Evolutionary conservation across 495 filamentous ascomycete genomes (phyloP), one percentile per base, ranked within the genome.

Genomic region (Parathielavia appendiculata): DNA sequence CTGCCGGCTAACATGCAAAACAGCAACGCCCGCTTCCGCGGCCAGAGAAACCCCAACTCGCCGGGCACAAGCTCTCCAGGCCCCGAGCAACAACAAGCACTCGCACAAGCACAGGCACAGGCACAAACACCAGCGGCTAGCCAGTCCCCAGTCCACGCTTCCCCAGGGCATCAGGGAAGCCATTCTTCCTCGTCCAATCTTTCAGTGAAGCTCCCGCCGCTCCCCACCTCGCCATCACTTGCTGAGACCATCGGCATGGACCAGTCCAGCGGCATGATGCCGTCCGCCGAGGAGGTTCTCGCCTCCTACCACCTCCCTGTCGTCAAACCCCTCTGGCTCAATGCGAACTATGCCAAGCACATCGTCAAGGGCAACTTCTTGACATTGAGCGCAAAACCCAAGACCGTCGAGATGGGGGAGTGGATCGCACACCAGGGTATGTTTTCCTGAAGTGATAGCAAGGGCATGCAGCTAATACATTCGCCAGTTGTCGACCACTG

Each of bases 361-460:
- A 92, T 95, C 61, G 92, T 96, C 64, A 93, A 90, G 75, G 92
- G 92, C 39, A 97, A 96, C 73, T 96, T 96, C 70, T 86, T 95
- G 84, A 96, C 92, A 23, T 73, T 97, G 48, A 92, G 90, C 64
- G 89, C 90, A 47, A 89, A 90, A 70, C 92, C 92, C n/a, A 88
- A 89, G 72, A 89, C 90, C 48, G 87, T 96, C 22, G 92, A 96
- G 69, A 81, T 88, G 63, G 91, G 90, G 41, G 92, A 97, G 69
- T 97, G 92, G 92, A 75, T 95, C 64, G 91, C 91, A 58, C 92
- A 97, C 73, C 92, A 96, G 80, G 86, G 92, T 93, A 78, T 74
- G 81, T 22, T 8, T 66, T 6, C 55, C 4, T 58, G 20, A 34
- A 30, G 30, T 23, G 22, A 22, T 4, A 39, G 30, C 13, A 57